Conservation (phyloP, 2,329 filamentous ascomycete species). For the Boeremia exigua region DNA sequence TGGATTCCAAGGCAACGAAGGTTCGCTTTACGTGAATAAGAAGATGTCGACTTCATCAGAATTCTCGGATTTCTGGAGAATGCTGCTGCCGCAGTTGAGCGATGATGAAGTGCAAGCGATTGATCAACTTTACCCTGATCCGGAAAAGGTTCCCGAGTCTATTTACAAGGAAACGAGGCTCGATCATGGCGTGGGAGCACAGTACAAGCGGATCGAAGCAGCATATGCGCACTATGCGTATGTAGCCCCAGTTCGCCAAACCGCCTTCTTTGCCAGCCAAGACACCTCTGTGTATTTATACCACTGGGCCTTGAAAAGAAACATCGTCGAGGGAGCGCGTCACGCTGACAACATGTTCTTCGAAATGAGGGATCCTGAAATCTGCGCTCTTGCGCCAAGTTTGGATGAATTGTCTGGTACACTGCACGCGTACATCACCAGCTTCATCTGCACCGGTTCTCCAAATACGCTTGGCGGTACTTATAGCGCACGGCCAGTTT, state of each 20-base stretch:
- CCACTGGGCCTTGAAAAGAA: neutral
- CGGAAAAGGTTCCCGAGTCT: neutral
- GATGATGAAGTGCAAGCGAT: neutral
- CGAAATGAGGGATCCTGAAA: neutral
- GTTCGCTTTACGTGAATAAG: constrained; percentile 66
- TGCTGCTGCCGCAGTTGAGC: constrained; percentile 61
- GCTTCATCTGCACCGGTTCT: neutral
- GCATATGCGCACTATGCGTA: constrained; percentile 71
- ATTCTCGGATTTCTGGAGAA: constrained; percentile 66
- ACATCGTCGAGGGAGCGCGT: neutral
- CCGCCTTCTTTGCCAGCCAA: constrained; percentile 52
- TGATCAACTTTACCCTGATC: neutral
- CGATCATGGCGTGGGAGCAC: neutral
- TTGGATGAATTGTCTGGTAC: neutral
- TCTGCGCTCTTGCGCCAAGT: neutral
- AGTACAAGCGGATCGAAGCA: constrained; percentile 63
- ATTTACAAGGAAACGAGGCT: neutral
- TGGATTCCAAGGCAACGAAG: constrained; percentile 75
- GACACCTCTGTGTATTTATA: neutral
- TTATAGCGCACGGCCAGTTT: neutral
- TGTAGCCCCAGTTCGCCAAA: constrained; percentile 68
- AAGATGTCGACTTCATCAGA: constrained; percentile 55
- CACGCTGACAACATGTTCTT: constrained; percentile 1
- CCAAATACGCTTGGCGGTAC: neutral
- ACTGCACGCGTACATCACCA: neutral